Evolutionary conservation across 2,329 filamentous ascomycete species (phyloP).

Genomic region (Xylariaceae sp.): DNA sequence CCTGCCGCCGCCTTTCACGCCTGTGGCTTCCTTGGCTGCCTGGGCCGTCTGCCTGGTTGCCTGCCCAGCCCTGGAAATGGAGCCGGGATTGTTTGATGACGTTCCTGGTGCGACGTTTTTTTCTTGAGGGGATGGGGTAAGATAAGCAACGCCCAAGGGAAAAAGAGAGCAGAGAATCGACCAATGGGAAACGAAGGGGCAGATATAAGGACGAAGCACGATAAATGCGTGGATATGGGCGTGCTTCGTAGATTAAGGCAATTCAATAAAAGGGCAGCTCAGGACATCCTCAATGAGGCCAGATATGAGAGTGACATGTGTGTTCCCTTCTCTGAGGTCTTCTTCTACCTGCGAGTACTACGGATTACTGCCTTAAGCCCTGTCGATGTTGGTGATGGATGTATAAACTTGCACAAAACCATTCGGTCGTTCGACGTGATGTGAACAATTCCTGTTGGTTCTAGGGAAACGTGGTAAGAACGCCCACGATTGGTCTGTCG

Average conservation of each 20-base stretch:
- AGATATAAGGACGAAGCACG: not conserved
- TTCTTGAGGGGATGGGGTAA: not conserved
- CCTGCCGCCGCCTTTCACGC: not conserved
- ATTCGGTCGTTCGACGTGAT: too few relatives aligned
- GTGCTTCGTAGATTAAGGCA: not conserved
- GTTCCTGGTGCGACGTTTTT: slow-evolving; percentile 7
- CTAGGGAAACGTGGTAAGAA: too few relatives aligned
- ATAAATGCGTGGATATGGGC: not conserved
- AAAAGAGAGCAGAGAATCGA: not conserved
- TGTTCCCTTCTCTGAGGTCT: too few relatives aligned
- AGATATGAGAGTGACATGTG: too few relatives aligned
- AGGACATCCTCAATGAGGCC: too few relatives aligned
- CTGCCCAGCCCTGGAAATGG: not conserved
- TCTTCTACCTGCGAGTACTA: too few relatives aligned
- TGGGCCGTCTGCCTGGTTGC: not conserved
- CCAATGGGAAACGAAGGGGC: not conserved
- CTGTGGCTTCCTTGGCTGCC: not conserved
- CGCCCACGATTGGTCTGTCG: too few relatives aligned
- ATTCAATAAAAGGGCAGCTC: too few relatives aligned
- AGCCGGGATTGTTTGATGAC: slow-evolving; percentile 3
- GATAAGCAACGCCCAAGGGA: not conserved
- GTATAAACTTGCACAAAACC: too few relatives aligned
- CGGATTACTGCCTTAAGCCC: too few relatives aligned
- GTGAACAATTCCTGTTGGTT: too few relatives aligned
- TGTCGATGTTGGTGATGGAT: too few relatives aligned